Evolutionary conservation across 2,329 filamentous ascomycete genomes (phyloP).

Genomic region (Alternaria rosae): DNA sequence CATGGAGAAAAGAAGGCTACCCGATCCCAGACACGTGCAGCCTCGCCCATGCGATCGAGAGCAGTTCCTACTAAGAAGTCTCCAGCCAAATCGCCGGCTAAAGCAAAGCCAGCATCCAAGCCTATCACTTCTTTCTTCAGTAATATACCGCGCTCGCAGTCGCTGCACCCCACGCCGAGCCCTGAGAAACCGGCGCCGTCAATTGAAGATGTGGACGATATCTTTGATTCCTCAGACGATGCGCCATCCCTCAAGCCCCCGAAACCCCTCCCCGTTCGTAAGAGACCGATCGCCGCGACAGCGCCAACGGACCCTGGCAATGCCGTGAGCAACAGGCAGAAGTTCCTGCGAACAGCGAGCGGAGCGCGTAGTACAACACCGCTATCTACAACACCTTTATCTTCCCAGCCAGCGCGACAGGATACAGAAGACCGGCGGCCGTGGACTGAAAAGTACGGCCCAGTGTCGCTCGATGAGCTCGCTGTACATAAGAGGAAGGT

Average conservation of each 20-base stretch:
- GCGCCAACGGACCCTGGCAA: slow-evolving; percentile 24
- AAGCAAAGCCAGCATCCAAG: slow-evolving; percentile 50
- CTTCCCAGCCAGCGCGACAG: slow-evolving; percentile 29
- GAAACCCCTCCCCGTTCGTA: slow-evolving; percentile 40
- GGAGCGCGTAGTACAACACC: slow-evolving; percentile 43
- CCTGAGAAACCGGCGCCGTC: slow-evolving; percentile 46
- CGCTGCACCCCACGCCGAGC: slow-evolving; percentile 50
- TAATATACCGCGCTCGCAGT: slow-evolving; percentile 52
- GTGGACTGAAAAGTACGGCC: slow-evolving; percentile 88
- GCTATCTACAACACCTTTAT: slow-evolving; percentile 27
- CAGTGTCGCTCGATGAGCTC: slow-evolving; percentile 77
- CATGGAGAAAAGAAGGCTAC: slow-evolving; percentile 26
- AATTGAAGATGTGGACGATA: slow-evolving; percentile 45
- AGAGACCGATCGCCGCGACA: slow-evolving; percentile 31
- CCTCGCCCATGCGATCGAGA: slow-evolving; percentile 30
- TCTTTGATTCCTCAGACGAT: slow-evolving; percentile 48
- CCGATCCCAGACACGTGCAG: slow-evolving; percentile 29
- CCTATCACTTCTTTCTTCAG: slow-evolving; percentile 60
- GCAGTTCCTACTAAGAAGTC: slow-evolving; percentile 32
- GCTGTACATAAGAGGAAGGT: slow-evolving; percentile 97
- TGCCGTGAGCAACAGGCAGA: slow-evolving; percentile 49
- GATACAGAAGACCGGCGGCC: slow-evolving; percentile 68
- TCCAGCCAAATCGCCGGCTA: slow-evolving; percentile 42
- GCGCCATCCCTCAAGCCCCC: slow-evolving; percentile 29
- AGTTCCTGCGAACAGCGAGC: slow-evolving; percentile 53